These are phyloP conservation scores for Aphanomyces astaci DNA, from an alignment of 352 stramenopile genomes.

Conservation along the genomic window DNA sequence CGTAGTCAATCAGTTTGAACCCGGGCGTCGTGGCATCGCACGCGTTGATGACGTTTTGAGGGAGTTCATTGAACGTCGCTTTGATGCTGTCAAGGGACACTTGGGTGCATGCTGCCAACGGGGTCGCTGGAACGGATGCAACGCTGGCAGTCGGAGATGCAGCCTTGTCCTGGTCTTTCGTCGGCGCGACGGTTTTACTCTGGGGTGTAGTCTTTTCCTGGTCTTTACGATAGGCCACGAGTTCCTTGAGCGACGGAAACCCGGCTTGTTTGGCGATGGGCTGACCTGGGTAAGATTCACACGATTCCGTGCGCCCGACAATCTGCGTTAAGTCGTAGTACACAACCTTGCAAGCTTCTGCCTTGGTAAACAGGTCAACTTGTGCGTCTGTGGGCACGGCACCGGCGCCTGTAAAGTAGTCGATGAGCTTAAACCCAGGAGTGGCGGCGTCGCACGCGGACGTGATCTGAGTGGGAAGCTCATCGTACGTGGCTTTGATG, in stretches of 20 bases:
- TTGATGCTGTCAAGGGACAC: too few relatives aligned
- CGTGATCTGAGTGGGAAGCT: background rate
- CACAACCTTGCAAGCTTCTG: slow-evolving; percentile 1
- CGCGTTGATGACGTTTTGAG: too few relatives aligned
- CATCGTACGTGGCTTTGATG: background rate
- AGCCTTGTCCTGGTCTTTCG: background rate
- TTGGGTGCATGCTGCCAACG: too few relatives aligned
- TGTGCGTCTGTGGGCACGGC: background rate
- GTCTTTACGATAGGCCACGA: background rate
- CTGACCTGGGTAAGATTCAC: background rate
- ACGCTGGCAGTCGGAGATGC: background rate
- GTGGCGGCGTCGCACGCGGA: background rate
- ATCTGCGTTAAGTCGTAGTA: background rate
- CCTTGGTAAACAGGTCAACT: background rate
- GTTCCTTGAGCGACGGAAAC: background rate
- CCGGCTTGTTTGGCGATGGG: background rate
- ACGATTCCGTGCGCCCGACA: background rate
- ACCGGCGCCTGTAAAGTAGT: background rate
- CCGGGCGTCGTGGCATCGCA: too few relatives aligned
- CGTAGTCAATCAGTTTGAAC: too few relatives aligned
- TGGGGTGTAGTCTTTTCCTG: background rate
- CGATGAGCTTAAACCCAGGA: background rate
- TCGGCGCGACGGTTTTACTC: background rate
- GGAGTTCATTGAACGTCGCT: too few relatives aligned
- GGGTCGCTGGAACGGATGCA: too few relatives aligned